Evolutionary conservation across 495 filamentous ascomycete genomes (phyloP).

Genomic region (Tuber umbilicatum): DNA sequence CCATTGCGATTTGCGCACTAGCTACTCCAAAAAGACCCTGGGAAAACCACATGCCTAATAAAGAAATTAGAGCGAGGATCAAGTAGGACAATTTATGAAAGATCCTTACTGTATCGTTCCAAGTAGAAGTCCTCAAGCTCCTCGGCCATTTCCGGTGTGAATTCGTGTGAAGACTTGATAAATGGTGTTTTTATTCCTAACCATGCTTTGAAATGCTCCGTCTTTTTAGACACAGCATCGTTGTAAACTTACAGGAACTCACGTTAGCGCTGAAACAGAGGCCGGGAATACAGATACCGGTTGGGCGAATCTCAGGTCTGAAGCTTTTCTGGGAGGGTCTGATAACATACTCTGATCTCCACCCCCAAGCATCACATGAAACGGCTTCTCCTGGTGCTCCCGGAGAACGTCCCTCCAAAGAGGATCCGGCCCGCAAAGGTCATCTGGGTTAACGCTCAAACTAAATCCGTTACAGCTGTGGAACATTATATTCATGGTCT

Average conservation of each 20-base stretch:
- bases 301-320: neutral
- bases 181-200: constrained; percentile 68
- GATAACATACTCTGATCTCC: constrained; percentile 65
- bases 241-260: constrained; percentile 59
- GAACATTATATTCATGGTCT: constrained; percentile 98
- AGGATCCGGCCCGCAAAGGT: constrained; percentile 85
- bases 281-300: neutral
- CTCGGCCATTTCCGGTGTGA: constrained; percentile 68
- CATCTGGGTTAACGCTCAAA: constrained; percentile 64
- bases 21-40: constrained; percentile 90
- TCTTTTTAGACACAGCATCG: constrained; percentile 69
- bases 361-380: constrained; percentile 97
- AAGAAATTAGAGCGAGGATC: constrained; percentile 9
- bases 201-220: constrained; percentile 72
- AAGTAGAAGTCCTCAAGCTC: constrained; percentile 85
- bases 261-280: neutral
- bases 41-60: constrained; percentile 69
- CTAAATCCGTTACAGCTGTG: constrained; percentile 96
- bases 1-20: constrained; percentile 91
- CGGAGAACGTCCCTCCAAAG: constrained; percentile 95
- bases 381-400: constrained; percentile 82
- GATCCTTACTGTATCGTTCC: constrained; percentile 61
- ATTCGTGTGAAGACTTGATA: constrained; percentile 66
- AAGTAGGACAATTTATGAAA: constrained; percentile 8
- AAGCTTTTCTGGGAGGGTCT: neutral